These are phyloP conservation scores for Corinectria fuckeliana DNA, from an alignment of 2,329 filamentous ascomycete genomes.

Conservation along the genomic window DNA sequence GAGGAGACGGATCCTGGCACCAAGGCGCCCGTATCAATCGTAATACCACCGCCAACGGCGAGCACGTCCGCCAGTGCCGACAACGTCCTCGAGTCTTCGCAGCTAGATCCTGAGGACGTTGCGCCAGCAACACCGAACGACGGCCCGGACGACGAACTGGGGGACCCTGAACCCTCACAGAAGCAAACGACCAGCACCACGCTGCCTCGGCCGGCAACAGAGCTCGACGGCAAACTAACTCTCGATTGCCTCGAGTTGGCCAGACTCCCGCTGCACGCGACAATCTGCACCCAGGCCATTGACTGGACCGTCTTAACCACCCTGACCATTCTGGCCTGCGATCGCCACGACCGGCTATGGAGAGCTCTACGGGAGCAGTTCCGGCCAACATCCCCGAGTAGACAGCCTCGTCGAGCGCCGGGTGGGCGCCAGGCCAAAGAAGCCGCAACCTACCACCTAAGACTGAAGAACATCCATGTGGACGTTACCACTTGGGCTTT, in stretches of 20 bases:
- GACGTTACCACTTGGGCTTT: conserved; percentile 20
- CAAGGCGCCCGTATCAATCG: background rate
- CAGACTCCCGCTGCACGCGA: conserved; percentile 17
- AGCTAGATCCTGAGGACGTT: background rate
- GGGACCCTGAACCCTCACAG: background rate
- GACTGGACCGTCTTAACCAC: conserved; percentile 25
- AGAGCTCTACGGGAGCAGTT: conserved; percentile 17
- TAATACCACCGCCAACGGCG: background rate
- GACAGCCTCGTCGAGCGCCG: conserved; percentile 3
- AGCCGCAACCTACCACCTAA: conserved; percentile 14
- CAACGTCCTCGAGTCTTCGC: background rate
- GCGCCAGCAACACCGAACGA: background rate
- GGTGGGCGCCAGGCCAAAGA: conserved; percentile 5
- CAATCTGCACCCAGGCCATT: conserved; percentile 15
- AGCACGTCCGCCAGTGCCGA: background rate
- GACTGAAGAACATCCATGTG: conserved; percentile 21
- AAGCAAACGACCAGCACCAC: background rate
- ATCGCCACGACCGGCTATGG: conserved; percentile 20
- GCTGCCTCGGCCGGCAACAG: background rate
- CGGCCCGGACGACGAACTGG: background rate
- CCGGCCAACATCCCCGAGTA: conserved; percentile 2
- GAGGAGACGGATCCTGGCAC: background rate
- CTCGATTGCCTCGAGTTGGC: conserved; percentile 22
- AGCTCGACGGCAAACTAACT: conserved; percentile 5
- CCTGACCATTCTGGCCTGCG: conserved; percentile 20